Evolutionary conservation across 805 yeast species (phyloP), one percentile per base, ranked within the genome.

Genomic region (Myxozyma melibiosi): DNA sequence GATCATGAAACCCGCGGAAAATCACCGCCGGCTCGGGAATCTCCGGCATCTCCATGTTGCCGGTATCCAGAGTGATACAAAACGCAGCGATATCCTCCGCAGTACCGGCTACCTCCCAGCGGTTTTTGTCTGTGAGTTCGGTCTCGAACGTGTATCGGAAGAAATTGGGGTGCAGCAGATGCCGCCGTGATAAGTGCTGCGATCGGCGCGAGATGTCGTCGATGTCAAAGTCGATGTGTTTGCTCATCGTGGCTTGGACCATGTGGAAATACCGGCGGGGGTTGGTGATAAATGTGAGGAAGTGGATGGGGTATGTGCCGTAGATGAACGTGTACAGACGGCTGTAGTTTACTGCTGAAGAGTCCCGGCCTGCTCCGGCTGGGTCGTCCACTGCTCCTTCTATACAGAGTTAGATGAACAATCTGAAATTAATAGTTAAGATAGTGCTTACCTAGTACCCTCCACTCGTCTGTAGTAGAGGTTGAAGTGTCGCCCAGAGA

Each of bases 291-390:
- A 80, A 83, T 5, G 67, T 62, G 24, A 76, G 63, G 4, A 83
- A 69, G 58, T 80, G 80, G 22, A 75, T 66, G 0, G 88, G 88
- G 57, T 76, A 84, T 11, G 84, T 66, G 0, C 85, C 88, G 61
- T 84, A 84, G 1, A 84, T 65, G 25, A 81, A 68, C 0, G 81
- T 76, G 51, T 76, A 76, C n/a, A 81, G 27, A 34, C 58, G 34
- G 5, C 52, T 41, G 35, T 51, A 61, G 40, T 59, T 61, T 6
- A 58, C 61, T 11, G 40, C 38, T 22, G 45, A 27, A 6, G 54
- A 50, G 27, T 53, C 57, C 13, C 28, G 46, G 13, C 53, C 57
- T 13, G 49, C 48, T 6, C 53, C 53, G 8, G 31, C 51, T 2
- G 58, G 48, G 30, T 55, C 58, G n/a, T 47, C 55, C 13, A 22